Evolutionary conservation across 345 rosid genomes (phyloP).

Genomic region (Hirschfeldia incana): DNA sequence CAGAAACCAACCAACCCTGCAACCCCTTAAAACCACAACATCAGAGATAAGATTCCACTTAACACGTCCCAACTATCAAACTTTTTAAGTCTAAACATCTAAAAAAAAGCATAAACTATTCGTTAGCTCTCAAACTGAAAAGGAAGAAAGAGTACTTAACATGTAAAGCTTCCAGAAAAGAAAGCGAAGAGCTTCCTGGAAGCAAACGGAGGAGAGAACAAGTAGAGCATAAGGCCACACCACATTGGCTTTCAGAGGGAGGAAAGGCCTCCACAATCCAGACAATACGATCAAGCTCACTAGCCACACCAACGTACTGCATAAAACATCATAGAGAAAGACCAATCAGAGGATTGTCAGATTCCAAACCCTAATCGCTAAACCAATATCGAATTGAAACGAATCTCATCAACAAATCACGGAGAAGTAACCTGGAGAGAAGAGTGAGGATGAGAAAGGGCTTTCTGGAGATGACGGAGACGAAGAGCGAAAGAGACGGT

Average conservation of each 20-base stretch:
- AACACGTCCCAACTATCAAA: background rate
- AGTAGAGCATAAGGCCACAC: slow-evolving; percentile 89
- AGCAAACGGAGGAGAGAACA: slow-evolving; percentile 69
- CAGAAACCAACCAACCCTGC: background rate
- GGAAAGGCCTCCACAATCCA: slow-evolving; percentile 88
- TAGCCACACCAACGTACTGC: slow-evolving; percentile 92
- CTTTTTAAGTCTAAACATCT: background rate
- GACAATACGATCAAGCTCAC: slow-evolving; percentile 79
- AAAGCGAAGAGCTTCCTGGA: slow-evolving; percentile 91
- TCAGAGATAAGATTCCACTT: background rate
- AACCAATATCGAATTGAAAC: background rate
- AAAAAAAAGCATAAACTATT: background rate
- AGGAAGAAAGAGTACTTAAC: slow-evolving; percentile 43
- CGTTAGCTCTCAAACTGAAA: background rate
- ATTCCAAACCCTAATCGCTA: slow-evolving; percentile 14
- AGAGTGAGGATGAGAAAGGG: slow-evolving; percentile 91
- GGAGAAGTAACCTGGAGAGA: slow-evolving; percentile 70
- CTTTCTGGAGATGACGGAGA: slow-evolving; percentile 86
- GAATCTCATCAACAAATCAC: background rate
- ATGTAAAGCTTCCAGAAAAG: slow-evolving; percentile 83
- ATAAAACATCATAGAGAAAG: background rate
- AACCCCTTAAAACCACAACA: background rate
- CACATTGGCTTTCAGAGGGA: slow-evolving; percentile 67
- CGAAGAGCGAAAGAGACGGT: slow-evolving; percentile 82
- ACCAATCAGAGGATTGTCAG: background rate